Evolutionary conservation across 2,329 filamentous ascomycete genomes (phyloP).

Genomic region (Claviceps spartinae): DNA sequence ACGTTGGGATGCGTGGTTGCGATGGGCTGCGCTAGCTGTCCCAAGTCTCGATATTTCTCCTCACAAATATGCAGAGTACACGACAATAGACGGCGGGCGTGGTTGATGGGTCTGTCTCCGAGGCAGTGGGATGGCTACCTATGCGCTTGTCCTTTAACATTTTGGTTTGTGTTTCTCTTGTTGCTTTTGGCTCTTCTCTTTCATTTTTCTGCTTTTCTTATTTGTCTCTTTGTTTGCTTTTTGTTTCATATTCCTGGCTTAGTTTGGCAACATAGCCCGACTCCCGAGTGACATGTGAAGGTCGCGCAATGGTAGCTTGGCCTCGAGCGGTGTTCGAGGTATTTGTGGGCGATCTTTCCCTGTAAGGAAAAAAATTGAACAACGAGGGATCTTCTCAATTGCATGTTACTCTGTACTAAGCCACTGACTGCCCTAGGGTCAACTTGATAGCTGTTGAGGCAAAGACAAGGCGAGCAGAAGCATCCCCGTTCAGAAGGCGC

Average conservation of each 20-base stretch:
- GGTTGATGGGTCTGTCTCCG: not conserved
- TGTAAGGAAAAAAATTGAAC: not conserved
- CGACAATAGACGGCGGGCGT: not conserved
- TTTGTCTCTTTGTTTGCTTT: not conserved
- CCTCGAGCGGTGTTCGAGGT: not conserved
- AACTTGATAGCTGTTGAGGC: too few relatives aligned
- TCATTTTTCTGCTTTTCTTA: not conserved
- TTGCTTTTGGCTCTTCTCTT: not conserved
- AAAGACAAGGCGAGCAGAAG: not conserved
- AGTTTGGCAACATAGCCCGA: not conserved
- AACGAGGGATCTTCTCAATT: not conserved
- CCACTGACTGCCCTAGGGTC: too few relatives aligned
- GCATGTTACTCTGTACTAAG: too few relatives aligned
- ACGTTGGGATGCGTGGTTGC: not conserved
- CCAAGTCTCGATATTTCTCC: too few relatives aligned
- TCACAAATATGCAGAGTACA: too few relatives aligned
- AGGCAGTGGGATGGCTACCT: not conserved
- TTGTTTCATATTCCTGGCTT: not conserved
- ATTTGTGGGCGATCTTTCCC: not conserved
- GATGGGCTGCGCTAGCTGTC: not conserved
- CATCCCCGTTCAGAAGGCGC: not conserved
- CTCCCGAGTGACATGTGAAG: not conserved
- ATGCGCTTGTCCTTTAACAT: not conserved
- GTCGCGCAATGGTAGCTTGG: not conserved
- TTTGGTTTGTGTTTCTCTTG: not conserved